Conservation (phyloP, 75 land plant genomes). For the Selaginella tamariscina region DNA sequence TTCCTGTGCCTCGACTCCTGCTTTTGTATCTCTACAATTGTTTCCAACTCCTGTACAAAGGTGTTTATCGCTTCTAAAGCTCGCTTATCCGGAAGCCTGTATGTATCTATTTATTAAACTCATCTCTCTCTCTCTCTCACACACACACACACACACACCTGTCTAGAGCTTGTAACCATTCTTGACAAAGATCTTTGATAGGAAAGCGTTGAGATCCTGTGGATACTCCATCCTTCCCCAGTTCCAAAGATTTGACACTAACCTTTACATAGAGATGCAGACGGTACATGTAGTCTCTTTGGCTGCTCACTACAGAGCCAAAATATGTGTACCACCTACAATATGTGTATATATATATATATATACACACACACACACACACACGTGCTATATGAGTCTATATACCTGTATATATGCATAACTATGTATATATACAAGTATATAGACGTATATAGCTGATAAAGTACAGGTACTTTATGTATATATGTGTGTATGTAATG, state of each 20-base stretch:
- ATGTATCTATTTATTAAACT: no score
- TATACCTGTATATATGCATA: no score
- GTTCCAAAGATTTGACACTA: not conserved
- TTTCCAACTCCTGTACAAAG: not conserved
- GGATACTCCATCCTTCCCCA: not conserved
- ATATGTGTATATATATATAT: no score
- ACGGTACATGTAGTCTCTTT: not conserved
- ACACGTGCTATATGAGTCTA: no score
- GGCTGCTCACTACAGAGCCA: not conserved
- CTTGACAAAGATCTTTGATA: not conserved
- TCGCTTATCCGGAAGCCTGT: slow-evolving; percentile 4
- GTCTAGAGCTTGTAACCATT: not conserved
- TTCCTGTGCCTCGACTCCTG: slow-evolving; percentile 2
- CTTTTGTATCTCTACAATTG: not conserved
- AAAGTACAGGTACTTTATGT: no score
- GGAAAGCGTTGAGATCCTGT: not conserved
- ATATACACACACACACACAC: no score
- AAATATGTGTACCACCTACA: not conserved
- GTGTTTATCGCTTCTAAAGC: slow-evolving; percentile 2
- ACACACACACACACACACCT: no score
- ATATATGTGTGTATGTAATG: no score
- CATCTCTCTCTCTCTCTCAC: no score
- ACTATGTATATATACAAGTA: no score
- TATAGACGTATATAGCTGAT: no score
- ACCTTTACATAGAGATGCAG: not conserved